Percentiles rank a stretch among this genome's conserved stretches.
Evolutionary conservation across 73 alveolate species (phyloP).

Genomic region (Halteria grandinella): DNA sequence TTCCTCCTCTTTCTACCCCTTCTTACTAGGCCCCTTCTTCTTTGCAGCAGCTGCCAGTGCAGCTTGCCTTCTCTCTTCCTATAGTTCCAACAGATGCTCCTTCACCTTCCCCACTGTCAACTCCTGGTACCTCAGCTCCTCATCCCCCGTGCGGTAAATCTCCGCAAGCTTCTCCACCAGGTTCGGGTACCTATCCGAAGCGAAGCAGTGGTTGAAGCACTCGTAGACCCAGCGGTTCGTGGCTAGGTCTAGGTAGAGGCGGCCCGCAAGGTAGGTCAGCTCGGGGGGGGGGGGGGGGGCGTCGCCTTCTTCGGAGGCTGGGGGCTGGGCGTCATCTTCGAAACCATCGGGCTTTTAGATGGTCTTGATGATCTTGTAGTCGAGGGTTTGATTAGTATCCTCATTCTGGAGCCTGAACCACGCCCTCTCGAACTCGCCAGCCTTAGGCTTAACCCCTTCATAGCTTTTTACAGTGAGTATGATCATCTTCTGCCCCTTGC

Average conservation of each 20-base stretch:
- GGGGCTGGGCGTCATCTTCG: constrained; percentile 34
- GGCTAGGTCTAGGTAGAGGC: neutral
- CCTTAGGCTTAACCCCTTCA: constrained; percentile 31
- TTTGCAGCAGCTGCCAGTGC: constrained; percentile 39
- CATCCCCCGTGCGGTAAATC: constrained; percentile 4
- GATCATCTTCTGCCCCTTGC: constrained; percentile 32
- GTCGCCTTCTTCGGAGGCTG: constrained; percentile 11
- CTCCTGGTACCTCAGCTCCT: constrained; percentile 5
- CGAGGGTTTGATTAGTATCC: constrained; percentile 40
- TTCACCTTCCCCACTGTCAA: constrained; percentile 8
- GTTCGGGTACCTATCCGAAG: constrained; percentile 9
- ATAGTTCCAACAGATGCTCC: constrained; percentile 8
- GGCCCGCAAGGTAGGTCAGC: constrained; percentile 31
- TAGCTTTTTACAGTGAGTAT: constrained; percentile 20
- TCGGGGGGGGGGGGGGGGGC: constrained; percentile 2
- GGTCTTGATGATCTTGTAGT: constrained; percentile 20
- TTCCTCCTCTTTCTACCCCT: constrained; percentile 32
- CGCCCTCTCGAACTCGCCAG: constrained; percentile 50
- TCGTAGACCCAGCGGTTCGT: constrained; percentile 39
- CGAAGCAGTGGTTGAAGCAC: constrained; percentile 19
- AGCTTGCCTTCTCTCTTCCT: constrained; percentile 49
- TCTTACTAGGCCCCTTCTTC: constrained; percentile 28
- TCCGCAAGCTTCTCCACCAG: constrained; percentile 19
- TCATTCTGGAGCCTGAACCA: constrained; percentile 42
- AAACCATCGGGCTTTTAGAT: constrained; percentile 44